Evolutionary conservation across 306 rosid genomes (phyloP), one percentile per base, ranked within the genome.

Genomic region (Luffa acutangula): DNA sequence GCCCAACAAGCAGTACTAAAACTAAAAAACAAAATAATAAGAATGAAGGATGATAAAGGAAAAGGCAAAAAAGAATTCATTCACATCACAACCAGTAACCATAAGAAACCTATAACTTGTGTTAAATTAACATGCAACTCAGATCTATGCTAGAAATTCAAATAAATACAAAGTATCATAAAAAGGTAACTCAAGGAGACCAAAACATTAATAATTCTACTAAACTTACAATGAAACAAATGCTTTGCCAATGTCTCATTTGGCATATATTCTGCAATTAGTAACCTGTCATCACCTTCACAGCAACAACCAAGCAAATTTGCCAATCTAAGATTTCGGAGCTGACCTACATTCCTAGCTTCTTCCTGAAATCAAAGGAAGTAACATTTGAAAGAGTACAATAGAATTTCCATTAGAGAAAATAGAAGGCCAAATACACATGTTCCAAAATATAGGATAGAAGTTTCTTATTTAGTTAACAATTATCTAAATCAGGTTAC

Each of bases 291-390:
- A 10, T 95, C 97, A 41, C 97, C 96, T 51, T 95, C 99, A 43
- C 83, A 84, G 91, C 97, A 95, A 82, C 96, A 95, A 42, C 99
- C 99, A 81, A 95, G 91, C 79, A 95, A 90, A 90, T 95, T 95
- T 78, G 83, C 86, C 89, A 95, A 85, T 69, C 96, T 86, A 82
- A 80, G 88, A 85, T 88, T 92, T 89, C 98, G 88, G 34, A 95
- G 91, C 83, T 85, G 90, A 78, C 98, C 98, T 80, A 95, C 97
- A 84, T 93, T 92, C 85, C 80, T 89, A 81, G 98, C 96, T 90
- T 95, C 97, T 66, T 89, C 98, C 98, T 95, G 86, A 79, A 82
- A 81, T 63, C 36, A 43, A 17, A 75, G 79, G 69, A 80, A 49
- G 45, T 60, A 36, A 60, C 31, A 42, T 56, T 57, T 31, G 54